Evolutionary conservation across 176 grass and related monocot species (phyloP).

Genomic region (Eleusine coracana): DNA sequence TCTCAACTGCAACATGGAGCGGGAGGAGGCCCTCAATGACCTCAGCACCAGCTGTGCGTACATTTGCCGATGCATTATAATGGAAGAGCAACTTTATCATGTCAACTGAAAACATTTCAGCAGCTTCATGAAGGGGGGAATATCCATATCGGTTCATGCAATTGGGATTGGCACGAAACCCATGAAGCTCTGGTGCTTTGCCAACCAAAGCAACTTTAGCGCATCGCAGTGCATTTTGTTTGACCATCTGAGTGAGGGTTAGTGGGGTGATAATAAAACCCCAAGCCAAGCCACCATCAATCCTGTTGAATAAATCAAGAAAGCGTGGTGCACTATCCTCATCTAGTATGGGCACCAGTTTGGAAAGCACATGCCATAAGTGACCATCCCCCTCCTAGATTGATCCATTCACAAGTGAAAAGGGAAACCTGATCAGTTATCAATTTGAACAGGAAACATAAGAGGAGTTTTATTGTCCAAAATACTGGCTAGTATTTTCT

Average conservation of each 20-base stretch:
- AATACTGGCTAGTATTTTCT: too few relatives aligned
- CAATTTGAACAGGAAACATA: not conserved
- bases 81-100: conserved; percentile 31
- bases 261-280: conserved; percentile 26
- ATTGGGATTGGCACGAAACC: conserved; percentile 32
- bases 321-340: conserved; percentile 4
- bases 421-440: not conserved
- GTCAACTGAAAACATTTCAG: conserved; percentile 29
- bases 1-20: conserved; percentile 42
- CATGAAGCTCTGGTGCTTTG: conserved; percentile 7
- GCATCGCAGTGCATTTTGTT: conserved; percentile 28
- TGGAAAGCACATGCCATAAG: not conserved
- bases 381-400: not conserved
- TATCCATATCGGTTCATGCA: conserved; percentile 27
- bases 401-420: not conserved
- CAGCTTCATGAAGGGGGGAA: conserved; percentile 32
- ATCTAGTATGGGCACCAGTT: not conserved
- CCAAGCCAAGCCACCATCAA: not conserved
- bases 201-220: conserved; percentile 33
- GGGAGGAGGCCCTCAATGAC: conserved; percentile 35
- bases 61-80: conserved; percentile 15
- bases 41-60: conserved; percentile 11
- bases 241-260: conserved; percentile 12
- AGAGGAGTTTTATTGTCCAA: too few relatives aligned
- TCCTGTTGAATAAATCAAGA: not conserved